Evolutionary conservation across 192 early-diverging fungal genomes (phyloP).

Genomic region (Coemansia sp.): DNA sequence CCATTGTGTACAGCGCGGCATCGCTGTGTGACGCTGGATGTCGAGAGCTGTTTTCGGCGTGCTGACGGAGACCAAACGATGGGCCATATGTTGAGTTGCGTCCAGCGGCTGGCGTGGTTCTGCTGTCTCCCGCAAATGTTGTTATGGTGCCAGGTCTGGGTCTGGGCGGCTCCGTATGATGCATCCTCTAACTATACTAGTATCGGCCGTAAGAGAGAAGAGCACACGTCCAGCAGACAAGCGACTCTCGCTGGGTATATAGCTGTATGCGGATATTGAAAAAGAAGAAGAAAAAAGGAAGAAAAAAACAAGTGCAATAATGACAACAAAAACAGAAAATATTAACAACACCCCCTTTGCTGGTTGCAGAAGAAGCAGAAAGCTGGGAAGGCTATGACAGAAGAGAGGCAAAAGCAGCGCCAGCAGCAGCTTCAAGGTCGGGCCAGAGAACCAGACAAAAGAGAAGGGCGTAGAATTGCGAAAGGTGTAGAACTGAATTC

Average conservation of each 20-base stretch:
- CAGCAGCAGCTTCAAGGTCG: not conserved
- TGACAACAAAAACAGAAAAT: too few relatives aligned
- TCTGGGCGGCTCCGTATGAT: constrained; percentile 39
- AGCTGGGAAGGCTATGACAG: not conserved
- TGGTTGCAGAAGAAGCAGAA: not conserved
- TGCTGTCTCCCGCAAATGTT: not conserved
- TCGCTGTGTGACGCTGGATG: not conserved
- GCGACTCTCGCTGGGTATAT: not conserved
- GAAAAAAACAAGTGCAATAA: not conserved
- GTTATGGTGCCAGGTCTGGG: constrained; percentile 7
- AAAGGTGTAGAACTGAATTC: too few relatives aligned
- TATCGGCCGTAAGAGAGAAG: not conserved
- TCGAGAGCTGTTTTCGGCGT: not conserved
- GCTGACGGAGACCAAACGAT: constrained; percentile 14
- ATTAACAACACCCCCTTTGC: too few relatives aligned
- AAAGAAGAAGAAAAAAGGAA: not conserved
- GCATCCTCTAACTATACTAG: not conserved
- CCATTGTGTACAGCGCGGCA: constrained; percentile 1
- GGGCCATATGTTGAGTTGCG: constrained; percentile 29
- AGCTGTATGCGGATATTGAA: not conserved
- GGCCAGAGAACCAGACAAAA: not conserved
- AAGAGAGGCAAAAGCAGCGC: not conserved
- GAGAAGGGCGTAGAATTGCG: not conserved
- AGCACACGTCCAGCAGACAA: not conserved
- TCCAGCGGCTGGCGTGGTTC: constrained; percentile 5